These are phyloP conservation scores for Sphagnum tenellum DNA, from an alignment of 225 moss, liverwort and hornwort genomes.

Conservation along the genomic window DNA sequence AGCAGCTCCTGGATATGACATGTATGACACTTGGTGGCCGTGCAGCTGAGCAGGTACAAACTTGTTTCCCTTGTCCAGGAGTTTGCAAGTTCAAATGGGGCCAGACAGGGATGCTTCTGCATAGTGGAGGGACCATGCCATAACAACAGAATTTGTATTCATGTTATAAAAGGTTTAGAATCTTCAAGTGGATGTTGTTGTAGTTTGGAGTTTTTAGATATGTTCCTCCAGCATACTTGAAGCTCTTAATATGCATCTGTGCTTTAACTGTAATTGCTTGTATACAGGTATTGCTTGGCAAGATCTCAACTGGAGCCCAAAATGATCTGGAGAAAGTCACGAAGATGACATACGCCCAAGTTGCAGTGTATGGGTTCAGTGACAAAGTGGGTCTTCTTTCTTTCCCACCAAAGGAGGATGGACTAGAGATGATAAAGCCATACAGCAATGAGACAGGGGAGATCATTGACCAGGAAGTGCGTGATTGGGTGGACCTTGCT, in stretches of 20 bases:
- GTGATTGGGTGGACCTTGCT: constrained; percentile 77
- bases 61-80: neutral
- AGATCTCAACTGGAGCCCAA: constrained; percentile 93
- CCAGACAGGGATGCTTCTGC: no score
- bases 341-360: constrained; percentile 97
- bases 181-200: no score
- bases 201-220: no score
- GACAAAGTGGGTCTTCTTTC: constrained; percentile 92
- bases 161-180: no score
- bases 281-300: constrained; percentile 70
- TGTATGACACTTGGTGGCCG: constrained; percentile 99
- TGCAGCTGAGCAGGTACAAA: constrained; percentile 81
- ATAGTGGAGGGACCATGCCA: no score
- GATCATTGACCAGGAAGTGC: constrained; percentile 95
- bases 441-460: constrained; percentile 93
- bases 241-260: neutral
- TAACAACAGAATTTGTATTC: no score
- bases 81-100: no score
- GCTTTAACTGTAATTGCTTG: constrained; percentile 1
- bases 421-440: constrained; percentile 93
- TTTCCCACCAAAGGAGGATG: constrained; percentile 92
- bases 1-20: constrained; percentile 95
- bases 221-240: neutral
- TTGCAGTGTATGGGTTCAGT: constrained; percentile 95
- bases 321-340: constrained; percentile 98